Conservation (phyloP, 2,329 filamentous ascomycete genomes). For the Grosmannia clavigera region DNA sequence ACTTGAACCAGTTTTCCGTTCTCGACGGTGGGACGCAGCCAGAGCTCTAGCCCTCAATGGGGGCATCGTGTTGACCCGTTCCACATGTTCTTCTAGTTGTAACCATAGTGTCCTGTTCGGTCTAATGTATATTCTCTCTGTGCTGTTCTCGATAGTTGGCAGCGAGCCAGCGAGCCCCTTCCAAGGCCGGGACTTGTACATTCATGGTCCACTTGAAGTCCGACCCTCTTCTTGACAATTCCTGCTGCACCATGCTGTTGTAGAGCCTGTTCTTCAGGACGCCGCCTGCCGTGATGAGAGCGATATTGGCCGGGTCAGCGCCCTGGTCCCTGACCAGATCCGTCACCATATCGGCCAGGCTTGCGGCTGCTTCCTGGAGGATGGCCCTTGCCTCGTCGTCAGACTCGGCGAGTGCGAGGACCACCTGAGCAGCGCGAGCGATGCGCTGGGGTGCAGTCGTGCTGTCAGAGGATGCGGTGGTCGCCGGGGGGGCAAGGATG, state of each 20-base stretch:
- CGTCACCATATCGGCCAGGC: slow-evolving; percentile 2
- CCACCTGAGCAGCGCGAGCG: not conserved
- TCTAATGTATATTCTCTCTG: not conserved
- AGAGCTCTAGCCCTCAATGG: not conserved
- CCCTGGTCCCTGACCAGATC: not conserved
- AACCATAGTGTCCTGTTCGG: not conserved
- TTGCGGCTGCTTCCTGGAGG: not conserved
- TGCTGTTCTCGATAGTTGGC: not conserved
- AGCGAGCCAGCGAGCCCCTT: slow-evolving; percentile 1
- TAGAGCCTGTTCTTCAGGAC: not conserved
- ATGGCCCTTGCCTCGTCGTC: not conserved
- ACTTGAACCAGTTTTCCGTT: not conserved
- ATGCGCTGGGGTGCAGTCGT: not conserved
- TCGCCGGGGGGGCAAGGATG: not conserved
- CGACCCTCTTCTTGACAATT: not conserved
- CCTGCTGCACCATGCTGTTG: not conserved
- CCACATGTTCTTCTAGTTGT: not conserved
- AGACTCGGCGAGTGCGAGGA: not conserved
- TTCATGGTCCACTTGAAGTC: not conserved
- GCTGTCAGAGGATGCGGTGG: not conserved
- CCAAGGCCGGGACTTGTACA: not conserved
- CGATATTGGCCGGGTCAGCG: not conserved
- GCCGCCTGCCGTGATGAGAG: slow-evolving; percentile 4
- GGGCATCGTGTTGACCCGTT: too few relatives aligned
- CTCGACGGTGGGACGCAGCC: not conserved